Evolutionary conservation across 306 rosid genomes (phyloP).

Genomic region (Fragaria iinumae): DNA sequence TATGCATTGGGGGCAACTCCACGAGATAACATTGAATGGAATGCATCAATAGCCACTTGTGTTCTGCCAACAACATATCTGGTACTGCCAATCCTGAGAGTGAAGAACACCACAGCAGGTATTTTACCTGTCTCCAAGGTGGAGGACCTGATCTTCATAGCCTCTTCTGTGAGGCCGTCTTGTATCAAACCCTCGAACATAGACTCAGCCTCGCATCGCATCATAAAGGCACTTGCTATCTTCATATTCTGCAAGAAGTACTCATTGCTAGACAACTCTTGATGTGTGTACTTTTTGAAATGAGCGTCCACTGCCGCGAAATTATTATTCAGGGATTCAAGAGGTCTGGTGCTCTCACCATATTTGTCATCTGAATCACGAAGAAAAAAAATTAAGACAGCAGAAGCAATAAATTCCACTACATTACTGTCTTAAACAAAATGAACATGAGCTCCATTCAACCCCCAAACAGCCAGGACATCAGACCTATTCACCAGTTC

Average conservation of each 20-base stretch:
- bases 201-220: too few species aligned
- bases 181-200: slow-evolving; percentile 8
- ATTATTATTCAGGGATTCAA: too few species aligned
- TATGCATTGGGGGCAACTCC: slow-evolving; percentile 64
- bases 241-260: too few species aligned
- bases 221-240: too few species aligned
- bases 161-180: slow-evolving; percentile 5
- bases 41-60: background rate
- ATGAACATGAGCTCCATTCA: too few species aligned
- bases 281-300: too few species aligned
- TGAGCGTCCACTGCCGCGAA: too few species aligned
- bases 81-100: background rate
- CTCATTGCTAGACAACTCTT: too few species aligned
- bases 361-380: too few species aligned
- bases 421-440: background rate
- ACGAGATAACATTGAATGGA: background rate
- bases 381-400: background rate
- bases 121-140: slow-evolving; percentile 21
- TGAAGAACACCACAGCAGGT: slow-evolving; percentile 41
- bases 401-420: background rate
- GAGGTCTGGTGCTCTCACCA: too few species aligned
- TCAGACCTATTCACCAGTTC: too few species aligned
- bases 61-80: background rate
- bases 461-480: too few species aligned
- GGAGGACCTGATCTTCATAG: background rate